Evolutionary conservation across 2,329 filamentous ascomycete species (phyloP).

Genomic region (Trichoderma asperellum): DNA sequence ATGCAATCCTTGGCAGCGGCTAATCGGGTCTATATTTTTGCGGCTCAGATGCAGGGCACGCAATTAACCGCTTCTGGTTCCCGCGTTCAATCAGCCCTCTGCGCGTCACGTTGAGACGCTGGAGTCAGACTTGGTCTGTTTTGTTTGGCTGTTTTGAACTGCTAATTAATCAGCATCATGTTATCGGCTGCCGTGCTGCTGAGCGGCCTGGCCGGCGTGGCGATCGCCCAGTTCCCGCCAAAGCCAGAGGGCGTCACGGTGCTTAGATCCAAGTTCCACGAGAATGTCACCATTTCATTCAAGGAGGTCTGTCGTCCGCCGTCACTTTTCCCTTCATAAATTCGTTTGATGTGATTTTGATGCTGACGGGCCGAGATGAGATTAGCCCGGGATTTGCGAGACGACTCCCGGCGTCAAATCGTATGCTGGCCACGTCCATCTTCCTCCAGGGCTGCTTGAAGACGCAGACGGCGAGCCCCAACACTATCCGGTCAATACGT

Average conservation of each 20-base stretch:
- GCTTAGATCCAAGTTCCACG: constrained; percentile 61
- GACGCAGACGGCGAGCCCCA: constrained; percentile 50
- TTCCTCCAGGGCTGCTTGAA: constrained; percentile 50
- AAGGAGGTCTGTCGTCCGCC: constrained; percentile 48
- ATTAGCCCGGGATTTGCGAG: constrained; percentile 61
- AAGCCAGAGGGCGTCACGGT: constrained; percentile 46
- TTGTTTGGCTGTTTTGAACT: not conserved
- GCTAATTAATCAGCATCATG: not conserved
- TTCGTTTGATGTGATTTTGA: too few relatives aligned
- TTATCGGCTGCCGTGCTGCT: constrained; percentile 24
- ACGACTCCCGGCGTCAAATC: constrained; percentile 63
- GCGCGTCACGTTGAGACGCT: not conserved
- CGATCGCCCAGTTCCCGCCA: constrained; percentile 40
- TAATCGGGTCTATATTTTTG: not conserved
- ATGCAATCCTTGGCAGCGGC: not conserved
- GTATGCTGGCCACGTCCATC: constrained; percentile 66
- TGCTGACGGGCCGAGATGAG: not conserved
- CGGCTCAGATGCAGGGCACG: constrained; percentile 1
- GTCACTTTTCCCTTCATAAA: not conserved
- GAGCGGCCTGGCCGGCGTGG: constrained; percentile 33
- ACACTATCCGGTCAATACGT: constrained; percentile 54
- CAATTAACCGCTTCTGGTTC: not conserved
- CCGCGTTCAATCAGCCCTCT: not conserved
- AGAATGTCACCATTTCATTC: constrained; percentile 64
- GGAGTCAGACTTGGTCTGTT: not conserved